Base-by-base conservation (phyloP, 2,329 filamentous ascomycete species). In the Colletotrichum agaves region DNA sequence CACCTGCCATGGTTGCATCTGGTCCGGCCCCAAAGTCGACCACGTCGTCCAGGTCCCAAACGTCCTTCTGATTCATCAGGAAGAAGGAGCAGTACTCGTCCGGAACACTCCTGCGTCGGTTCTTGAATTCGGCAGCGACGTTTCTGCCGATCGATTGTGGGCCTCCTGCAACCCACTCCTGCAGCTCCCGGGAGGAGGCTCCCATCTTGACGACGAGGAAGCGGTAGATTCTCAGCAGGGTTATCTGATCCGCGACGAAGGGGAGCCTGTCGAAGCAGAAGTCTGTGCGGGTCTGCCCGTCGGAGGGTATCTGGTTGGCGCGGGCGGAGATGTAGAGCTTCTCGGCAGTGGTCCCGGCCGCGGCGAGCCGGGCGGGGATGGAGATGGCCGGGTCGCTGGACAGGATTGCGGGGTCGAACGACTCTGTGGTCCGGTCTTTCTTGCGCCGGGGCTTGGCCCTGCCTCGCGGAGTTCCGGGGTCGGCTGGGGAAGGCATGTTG, bases 171-270 rank as follows among this genome's bases (percentile, higher is more conserved):
- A 21, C 43, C 61, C 61, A 64, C 3, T 43, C 19, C 5, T 31
- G 37, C 4, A 64, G 27, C 23, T 50, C 44, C 12, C 13, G 12
- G 5, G 53, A 23, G 8, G 35, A 33, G 44, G 37, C 46, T 5
- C 17, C 43, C 12, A 63, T 44, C 11, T 37, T 23, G 12, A 39
- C 8, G 23, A 67, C 11, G 15, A 63, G 59, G 5, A 19, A 5
- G n/a, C 41, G n/a, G 44, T 67, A 67, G 11, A 67, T 27, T 23
- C 35, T 35, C 2, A 67, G 50, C 11, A 67, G 63, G 8, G 19
- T 55, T 15, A 31, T 15, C n/a, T 15, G 39, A 35, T 67, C 50
- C n/a, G 44, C 52, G 5, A 27, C 2, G 5, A 55, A 52, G 2
- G 12, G 7, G 2, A 35, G 27, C 17, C 37, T 57, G 27, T 47